Percentiles rank a stretch among this genome's conserved stretches.
phyloP scores from a whole-genome alignment of 257 asterid species.

The Osmanthus fragrans region DNA sequence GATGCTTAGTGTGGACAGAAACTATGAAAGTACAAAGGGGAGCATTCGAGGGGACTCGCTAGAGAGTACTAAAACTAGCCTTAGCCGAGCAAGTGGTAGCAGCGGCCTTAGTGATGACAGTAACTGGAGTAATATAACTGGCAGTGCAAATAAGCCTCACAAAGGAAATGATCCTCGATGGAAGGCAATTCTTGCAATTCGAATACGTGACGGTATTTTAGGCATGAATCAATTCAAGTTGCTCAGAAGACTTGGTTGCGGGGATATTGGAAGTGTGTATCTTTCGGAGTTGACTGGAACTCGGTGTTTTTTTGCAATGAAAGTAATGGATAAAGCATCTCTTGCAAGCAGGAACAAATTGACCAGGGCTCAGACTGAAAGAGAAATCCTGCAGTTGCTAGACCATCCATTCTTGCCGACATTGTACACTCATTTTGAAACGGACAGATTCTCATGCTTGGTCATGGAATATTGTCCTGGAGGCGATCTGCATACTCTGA shows the following conservation, averaged over 20 bases:
- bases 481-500: slow-evolving; percentile 54
- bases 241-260: slow-evolving; percentile 54
- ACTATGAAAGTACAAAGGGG: slow-evolving; percentile 35
- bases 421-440: slow-evolving; percentile 55
- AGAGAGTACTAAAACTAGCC: slow-evolving; percentile 51
- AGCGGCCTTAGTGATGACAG: slow-evolving; percentile 65
- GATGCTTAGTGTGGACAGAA: slow-evolving; percentile 44
- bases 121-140: slow-evolving; percentile 58
- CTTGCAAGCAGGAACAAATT: slow-evolving; percentile 54
- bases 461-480: slow-evolving; percentile 66
- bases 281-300: slow-evolving; percentile 56
- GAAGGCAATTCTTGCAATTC: slow-evolving; percentile 53
- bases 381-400: slow-evolving; percentile 59
- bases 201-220: slow-evolving; percentile 49
- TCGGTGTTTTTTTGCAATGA: slow-evolving; percentile 52
- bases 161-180: slow-evolving; percentile 65
- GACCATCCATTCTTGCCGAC: slow-evolving; percentile 67
- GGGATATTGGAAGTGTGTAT: slow-evolving; percentile 65
- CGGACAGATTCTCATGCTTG: slow-evolving; percentile 53
- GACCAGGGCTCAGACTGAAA: slow-evolving; percentile 47
- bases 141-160: slow-evolving; percentile 60
- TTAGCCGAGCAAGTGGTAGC: slow-evolving; percentile 54
- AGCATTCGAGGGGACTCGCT: slow-evolving; percentile 47
- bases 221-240: slow-evolving; percentile 63
- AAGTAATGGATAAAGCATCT: slow-evolving; percentile 60